Percentiles rank a stretch among this genome's conserved stretches.
These are phyloP conservation scores for Leucocoprinus sp. DNA, from an alignment of 768 basidiomycete species.

Conservation along the genomic window DNA sequence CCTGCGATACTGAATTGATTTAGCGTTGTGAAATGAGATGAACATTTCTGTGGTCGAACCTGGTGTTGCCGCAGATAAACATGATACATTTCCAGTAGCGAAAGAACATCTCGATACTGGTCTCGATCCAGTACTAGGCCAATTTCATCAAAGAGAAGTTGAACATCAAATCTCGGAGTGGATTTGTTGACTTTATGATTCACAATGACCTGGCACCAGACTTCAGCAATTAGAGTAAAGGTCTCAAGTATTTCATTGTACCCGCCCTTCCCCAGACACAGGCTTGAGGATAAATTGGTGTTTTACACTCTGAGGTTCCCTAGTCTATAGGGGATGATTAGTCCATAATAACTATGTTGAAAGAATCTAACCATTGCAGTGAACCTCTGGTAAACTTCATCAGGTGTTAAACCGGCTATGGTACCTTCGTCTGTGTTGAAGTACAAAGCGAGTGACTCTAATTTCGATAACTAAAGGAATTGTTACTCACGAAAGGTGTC, in stretches of 20 bases:
- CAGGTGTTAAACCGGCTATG: slow-evolving; percentile 57
- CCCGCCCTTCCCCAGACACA: slow-evolving; percentile 90
- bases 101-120: slow-evolving; percentile 91
- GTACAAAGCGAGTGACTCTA: slow-evolving; percentile 84
- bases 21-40: slow-evolving; percentile 8
- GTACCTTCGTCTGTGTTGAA: slow-evolving; percentile 89
- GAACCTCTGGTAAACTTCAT: slow-evolving; percentile 68
- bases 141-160: slow-evolving; percentile 87
- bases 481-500: slow-evolving; percentile 3
- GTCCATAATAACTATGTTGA: no score
- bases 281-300: slow-evolving; percentile 97
- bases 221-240: slow-evolving; percentile 5
- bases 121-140: slow-evolving; percentile 86
- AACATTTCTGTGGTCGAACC: slow-evolving; percentile 30
- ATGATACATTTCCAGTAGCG: slow-evolving; percentile 93
- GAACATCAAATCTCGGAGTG: slow-evolving; percentile 80
- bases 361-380: slow-evolving; percentile 50
- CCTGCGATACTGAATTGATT: slow-evolving; percentile 62
- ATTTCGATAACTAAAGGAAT: slow-evolving; percentile 61
- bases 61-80: slow-evolving; percentile 82
- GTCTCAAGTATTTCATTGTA: slow-evolving; percentile 22
- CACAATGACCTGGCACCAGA: slow-evolving; percentile 55
- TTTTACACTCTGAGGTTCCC: slow-evolving; percentile 38
- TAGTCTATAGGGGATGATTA: no score
- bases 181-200: slow-evolving; percentile 68